Evolutionary conservation across 805 yeast genomes (phyloP).

Genomic region (Saturnispora halmiae): DNA sequence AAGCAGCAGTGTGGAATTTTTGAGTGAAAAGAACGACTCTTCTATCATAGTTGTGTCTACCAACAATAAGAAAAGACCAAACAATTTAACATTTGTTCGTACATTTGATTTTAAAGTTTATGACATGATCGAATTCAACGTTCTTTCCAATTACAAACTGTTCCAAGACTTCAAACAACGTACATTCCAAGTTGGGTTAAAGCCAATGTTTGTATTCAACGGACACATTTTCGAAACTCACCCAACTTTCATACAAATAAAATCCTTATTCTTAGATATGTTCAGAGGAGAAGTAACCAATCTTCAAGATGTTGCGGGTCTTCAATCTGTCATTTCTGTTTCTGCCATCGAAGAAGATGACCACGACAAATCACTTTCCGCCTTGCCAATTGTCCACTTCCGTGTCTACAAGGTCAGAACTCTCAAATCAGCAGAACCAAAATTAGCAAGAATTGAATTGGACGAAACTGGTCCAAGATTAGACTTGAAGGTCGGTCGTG

Average conservation of each 20-base stretch:
- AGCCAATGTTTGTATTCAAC: slow-evolving; percentile 89
- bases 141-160: slow-evolving; percentile 59
- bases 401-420: slow-evolving; percentile 86
- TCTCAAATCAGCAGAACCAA: slow-evolving; percentile 65
- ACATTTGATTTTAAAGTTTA: slow-evolving; percentile 84
- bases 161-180: slow-evolving; percentile 69
- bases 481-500: slow-evolving; percentile 87
- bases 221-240: slow-evolving; percentile 87
- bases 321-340: slow-evolving; percentile 82
- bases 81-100: slow-evolving; percentile 78
- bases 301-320: slow-evolving; percentile 86
- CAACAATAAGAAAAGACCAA: slow-evolving; percentile 85
- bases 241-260: slow-evolving; percentile 76
- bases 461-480: slow-evolving; percentile 94
- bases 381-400: slow-evolving; percentile 75
- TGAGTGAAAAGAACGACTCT: slow-evolving; percentile 88
- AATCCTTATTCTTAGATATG: slow-evolving; percentile 84
- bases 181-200: slow-evolving; percentile 81
- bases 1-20: slow-evolving; percentile 72
- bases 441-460: slow-evolving; percentile 86
- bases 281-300: slow-evolving; percentile 78
- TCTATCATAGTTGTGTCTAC: slow-evolving; percentile 75
- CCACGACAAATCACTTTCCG: slow-evolving; percentile 47
- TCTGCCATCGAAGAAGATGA: slow-evolving; percentile 71
- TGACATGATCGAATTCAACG: slow-evolving; percentile 87